Evolutionary conservation across 495 filamentous ascomycete genomes (phyloP).

Genomic region (Hypoxylon lenormandii): DNA sequence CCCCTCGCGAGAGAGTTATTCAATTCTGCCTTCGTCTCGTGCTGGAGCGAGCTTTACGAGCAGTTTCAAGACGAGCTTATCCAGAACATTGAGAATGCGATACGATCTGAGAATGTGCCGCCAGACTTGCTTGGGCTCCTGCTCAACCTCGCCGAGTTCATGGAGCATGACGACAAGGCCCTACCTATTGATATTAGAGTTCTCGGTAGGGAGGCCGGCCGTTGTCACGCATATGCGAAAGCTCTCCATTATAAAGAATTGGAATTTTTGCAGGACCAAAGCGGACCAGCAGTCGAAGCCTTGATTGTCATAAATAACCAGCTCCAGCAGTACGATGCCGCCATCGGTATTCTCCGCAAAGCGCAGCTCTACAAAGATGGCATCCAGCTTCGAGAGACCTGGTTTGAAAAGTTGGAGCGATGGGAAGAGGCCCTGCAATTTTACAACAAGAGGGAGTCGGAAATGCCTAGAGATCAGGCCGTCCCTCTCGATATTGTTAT

Average conservation of each 20-base stretch:
- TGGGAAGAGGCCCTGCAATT: slow-evolving; percentile 98
- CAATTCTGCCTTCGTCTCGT: slow-evolving; percentile 98
- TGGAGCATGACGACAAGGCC: slow-evolving; percentile 99
- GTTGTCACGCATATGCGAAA: slow-evolving; percentile 97
- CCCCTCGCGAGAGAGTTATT: slow-evolving; percentile 93
- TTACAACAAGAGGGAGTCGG: slow-evolving; percentile 81
- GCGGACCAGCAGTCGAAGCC: slow-evolving; percentile 92
- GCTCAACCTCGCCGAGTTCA: slow-evolving; percentile 96
- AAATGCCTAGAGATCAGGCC: slow-evolving; percentile 69
- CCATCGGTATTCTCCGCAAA: slow-evolving; percentile 94
- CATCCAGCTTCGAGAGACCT: slow-evolving; percentile 89
- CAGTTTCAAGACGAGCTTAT: slow-evolving; percentile 96
- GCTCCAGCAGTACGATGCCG: slow-evolving; percentile 95
- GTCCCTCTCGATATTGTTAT: slow-evolving; percentile 90
- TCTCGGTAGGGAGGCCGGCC: slow-evolving; percentile 88
- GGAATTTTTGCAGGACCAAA: slow-evolving; percentile 97
- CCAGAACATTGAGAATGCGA: slow-evolving; percentile 91
- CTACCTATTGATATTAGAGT: slow-evolving; percentile 96
- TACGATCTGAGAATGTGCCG: slow-evolving; percentile 90
- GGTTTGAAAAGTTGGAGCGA: slow-evolving; percentile 97
- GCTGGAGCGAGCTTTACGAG: slow-evolving; percentile 97
- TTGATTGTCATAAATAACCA: slow-evolving; percentile 99
- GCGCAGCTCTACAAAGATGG: slow-evolving; percentile 94
- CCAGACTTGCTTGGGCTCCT: slow-evolving; percentile 94
- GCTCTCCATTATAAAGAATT: slow-evolving; percentile 98